Evolutionary conservation across 805 yeast genomes (phyloP).

Genomic region (Helenozyma rhizophorensis): DNA sequence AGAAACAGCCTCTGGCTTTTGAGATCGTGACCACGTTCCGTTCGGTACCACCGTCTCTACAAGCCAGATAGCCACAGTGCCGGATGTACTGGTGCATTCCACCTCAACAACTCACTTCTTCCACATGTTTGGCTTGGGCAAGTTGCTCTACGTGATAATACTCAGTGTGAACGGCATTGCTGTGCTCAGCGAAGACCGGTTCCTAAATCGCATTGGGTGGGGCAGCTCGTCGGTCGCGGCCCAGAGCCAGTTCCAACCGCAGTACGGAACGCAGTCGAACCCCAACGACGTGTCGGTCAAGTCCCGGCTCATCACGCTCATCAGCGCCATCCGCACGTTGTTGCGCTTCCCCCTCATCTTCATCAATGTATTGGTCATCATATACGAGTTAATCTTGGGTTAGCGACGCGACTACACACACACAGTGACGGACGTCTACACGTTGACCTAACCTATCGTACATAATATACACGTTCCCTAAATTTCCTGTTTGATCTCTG

Average conservation of each 20-base stretch:
- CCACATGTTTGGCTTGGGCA: conserved; percentile 57
- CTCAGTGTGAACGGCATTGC: conserved; percentile 72
- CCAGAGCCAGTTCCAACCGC: conserved; percentile 17
- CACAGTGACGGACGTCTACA: too few relatives aligned
- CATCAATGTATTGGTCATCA: conserved; percentile 59
- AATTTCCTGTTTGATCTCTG: conserved; percentile 13
- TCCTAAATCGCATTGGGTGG: conserved; percentile 56
- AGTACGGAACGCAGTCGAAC: conserved; percentile 42
- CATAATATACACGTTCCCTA: conserved; percentile 11
- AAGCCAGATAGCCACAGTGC: too few relatives aligned
- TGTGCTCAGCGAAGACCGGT: conserved; percentile 74
- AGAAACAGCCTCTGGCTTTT: too few relatives aligned
- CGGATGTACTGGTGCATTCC: neutral
- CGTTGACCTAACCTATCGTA: conserved; percentile 7
- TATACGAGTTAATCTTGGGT: conserved; percentile 68
- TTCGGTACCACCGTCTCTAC: too few relatives aligned
- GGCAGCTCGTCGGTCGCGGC: conserved; percentile 15
- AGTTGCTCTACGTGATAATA: conserved; percentile 50
- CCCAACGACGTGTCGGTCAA: conserved; percentile 43
- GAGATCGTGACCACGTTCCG: too few relatives aligned
- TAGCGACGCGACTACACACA: too few relatives aligned
- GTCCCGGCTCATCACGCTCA: conserved; percentile 56
- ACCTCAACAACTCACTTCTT: neutral
- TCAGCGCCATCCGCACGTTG: conserved; percentile 71
- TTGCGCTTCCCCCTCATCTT: conserved; percentile 71